Base-by-base conservation (phyloP, 2,329 filamentous ascomycete genomes). In the Helotiales sp. region DNA sequence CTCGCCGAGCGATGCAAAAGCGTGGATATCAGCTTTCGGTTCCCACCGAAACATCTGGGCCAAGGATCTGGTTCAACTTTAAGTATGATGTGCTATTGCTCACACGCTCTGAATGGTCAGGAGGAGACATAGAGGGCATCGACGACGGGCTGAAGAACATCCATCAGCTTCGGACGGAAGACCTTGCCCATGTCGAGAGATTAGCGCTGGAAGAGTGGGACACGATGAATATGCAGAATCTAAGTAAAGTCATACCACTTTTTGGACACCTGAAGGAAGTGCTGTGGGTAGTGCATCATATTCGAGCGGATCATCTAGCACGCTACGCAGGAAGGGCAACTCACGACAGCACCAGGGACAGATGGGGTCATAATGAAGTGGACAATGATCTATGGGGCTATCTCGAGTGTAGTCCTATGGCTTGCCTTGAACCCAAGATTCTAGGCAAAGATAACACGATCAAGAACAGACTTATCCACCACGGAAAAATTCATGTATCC, bases 51-150 rank as follows among this genome's bases (percentile, higher is more conserved):
- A 30, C 19, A 3, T 31, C 46, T 7, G 46, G 24, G 9, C 46
- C 46, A 17, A 30, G 27, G 10, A 33, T 48, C 29, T 48, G 46
- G 46, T 48, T 48, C 46, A 48, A 48, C 13, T 48, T 48, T 27
- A 29, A 33, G 7, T 27, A 48, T 31, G 46, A 48, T 19, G 46
- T 33, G 4, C 46, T 48, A 8, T 48, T 30, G 6, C 46, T 31
- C 5, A 31, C 13, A 3, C 4, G 29, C 6, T 3, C 3, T 8
- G 4, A 3, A 12, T 44, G 40, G 40, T 19, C 2, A 6, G 22
- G n/a, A 24, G 15, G 15, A 44, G 19, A 44, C 10, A 4, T 25
- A 5, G 27, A 31, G 9, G 25, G 4, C 4, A 12, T 48, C 8
- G 25, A 19, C 10, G 8, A 3, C 8, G 46, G 46, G 1, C 46